These are phyloP conservation scores for Pyrenochaeta sp. DNA, from an alignment of 2,329 filamentous ascomycete genomes.

Conservation along the genomic window DNA sequence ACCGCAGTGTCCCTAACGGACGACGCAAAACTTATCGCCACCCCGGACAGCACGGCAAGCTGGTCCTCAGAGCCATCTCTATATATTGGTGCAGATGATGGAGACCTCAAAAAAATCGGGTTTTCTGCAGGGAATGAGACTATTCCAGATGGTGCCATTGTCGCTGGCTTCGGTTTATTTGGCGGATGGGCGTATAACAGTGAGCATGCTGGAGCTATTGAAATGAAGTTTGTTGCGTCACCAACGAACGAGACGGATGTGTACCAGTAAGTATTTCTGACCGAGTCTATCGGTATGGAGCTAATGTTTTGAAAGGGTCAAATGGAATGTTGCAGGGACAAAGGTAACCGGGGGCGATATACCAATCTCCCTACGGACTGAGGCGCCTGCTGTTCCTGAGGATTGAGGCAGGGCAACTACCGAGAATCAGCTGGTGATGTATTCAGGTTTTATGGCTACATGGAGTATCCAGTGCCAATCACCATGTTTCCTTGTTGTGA, in stretches of 20 bases:
- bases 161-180: constrained; percentile 38
- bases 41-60: constrained; percentile 24
- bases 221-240: constrained; percentile 29
- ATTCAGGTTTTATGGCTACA: neutral
- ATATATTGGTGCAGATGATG: constrained; percentile 25
- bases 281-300: too few relatives aligned
- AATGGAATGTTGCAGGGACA: neutral
- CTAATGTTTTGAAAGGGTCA: too few relatives aligned
- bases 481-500: too few relatives aligned
- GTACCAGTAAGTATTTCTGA: constrained; percentile 10
- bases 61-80: constrained; percentile 31
- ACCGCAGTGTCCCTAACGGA: constrained; percentile 4
- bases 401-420: neutral
- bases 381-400: constrained; percentile 12
- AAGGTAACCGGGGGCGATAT: constrained; percentile 10
- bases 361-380: constrained; percentile 22
- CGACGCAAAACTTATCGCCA: constrained; percentile 24
- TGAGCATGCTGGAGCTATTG: constrained; percentile 10
- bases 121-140: constrained; percentile 29
- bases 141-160: constrained; percentile 10
- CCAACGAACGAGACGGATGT: constrained; percentile 22
- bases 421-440: neutral
- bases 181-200: constrained; percentile 44
- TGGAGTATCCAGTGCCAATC: neutral
- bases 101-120: constrained; percentile 34